Evolutionary conservation across 352 stramenopile genomes (phyloP), one percentile per base, ranked within the genome.

Genomic region (Phytophthora melonis): DNA sequence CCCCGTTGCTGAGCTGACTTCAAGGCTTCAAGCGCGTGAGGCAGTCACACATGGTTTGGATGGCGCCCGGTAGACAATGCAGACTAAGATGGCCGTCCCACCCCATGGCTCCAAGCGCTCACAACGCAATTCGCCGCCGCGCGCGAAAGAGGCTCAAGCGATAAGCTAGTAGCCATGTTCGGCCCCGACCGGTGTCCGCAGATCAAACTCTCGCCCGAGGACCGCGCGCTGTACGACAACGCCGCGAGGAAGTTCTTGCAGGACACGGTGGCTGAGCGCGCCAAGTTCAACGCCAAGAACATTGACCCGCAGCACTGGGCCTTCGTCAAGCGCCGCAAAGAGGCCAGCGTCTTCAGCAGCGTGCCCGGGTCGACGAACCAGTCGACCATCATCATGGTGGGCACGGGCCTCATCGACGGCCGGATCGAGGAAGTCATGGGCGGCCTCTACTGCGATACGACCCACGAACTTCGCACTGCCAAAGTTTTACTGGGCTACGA

Each of bases 401-500:
- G 78, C 39, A 67, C 74, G 1, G 75, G 72, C n/a, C 57, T 70
- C 13, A 71, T 85, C 18, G 57, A 68, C 3, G 75, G 75, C n/a
- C 45, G 61, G 3, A 19, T 83, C 2, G 53, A 73, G 54, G 77
- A 88, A 21, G 77, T 84, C 70, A 84, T 88, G 81, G 66, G 74
- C 21, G 81, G 81, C 0, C 58, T 88, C 7, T 88, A 88, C 68
- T 74, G 67, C 39, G 81, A 88, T 16, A 82, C 67, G 10, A 88
- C 73, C n/a, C 59, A 79, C 39, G 75, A 85, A 16, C 70, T 86
- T 3, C 72, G 74, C 16, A 69, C 68, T 1, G 79, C 73, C 19
- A 82, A 83, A 43, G 47, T 75, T 21, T 52, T 84, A 18, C 63
- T 86, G 5, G 75, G 80, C 11, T 74, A 82, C 65, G 66, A 77